Base-by-base conservation (phyloP, 1,284 basidiomycete species). In the Marasmius fiardii region DNA sequence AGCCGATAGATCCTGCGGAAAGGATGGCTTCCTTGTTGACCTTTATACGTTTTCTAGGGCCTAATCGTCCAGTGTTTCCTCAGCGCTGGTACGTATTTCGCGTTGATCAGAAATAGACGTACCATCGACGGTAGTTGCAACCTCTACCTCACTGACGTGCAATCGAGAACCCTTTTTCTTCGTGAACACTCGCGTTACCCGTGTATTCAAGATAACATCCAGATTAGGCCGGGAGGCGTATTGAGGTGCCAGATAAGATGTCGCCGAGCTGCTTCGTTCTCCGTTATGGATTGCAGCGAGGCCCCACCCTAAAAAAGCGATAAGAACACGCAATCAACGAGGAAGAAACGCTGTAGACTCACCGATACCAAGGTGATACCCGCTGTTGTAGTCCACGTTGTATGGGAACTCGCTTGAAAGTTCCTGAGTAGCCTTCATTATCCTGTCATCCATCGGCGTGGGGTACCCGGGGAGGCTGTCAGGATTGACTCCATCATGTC, bases 11-110 rank as follows among this genome's bases (percentile, higher is more conserved):
- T 4, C 62, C 67, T 2, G 66, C 67, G 11, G 65, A 58, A 14
- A 70, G 55, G n/a, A 70, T 62, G 8, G 67, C 61, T 56, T 70
- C 67, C 6, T 57, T 57, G 11, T 39, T 54, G 2, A 61, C 61
- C 11, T 14, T 39, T 35, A 60, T 20, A 14, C 8, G 16, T 21
- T 23, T 49, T 16, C 47, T 49, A 12, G 26, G 26, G n/a, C 47
- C 47, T 49, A 33, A 31, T 31, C 26, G 14, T 4, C 16, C 23
- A 14, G 39, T 7, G n/a, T n/a, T 16, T 16, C 20, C 39, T 33
- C 10, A 49, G 3, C 18, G 10, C 10, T 10, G 10, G 28, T 31
- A 31, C 28, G 5, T 31, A 31, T 10, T 1, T 26, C 26, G 18
- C 7, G n/a, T 31, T 12, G 2, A 23, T 11, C 1, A 18, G 16